phyloP scores from a whole-genome alignment of 345 rosid species.

The Melastoma malabathricum region DNA sequence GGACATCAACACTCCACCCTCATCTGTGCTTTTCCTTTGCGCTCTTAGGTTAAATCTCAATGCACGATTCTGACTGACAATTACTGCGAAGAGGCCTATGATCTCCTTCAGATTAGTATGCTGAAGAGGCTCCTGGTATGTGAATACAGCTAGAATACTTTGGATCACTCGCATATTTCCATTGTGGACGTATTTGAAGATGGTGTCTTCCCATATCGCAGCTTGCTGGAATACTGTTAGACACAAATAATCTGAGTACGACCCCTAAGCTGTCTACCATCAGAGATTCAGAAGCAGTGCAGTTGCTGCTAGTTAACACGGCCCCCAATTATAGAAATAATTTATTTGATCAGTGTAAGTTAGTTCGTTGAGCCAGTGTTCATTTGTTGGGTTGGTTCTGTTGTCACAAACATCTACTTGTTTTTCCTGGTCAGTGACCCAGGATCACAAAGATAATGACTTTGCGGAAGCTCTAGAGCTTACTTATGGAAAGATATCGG shows the following conservation, averaged over 20 bases:
- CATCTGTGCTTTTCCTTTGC: background rate
- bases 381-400: background rate
- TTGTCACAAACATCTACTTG: background rate
- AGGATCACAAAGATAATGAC: background rate
- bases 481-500: too few species aligned
- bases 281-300: constrained; percentile 60
- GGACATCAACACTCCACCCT: background rate
- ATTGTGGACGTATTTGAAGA: constrained; percentile 1
- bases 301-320: constrained; percentile 37
- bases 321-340: constrained; percentile 28
- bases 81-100: constrained; percentile 60
- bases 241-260: constrained; percentile 36
- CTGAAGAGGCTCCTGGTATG: constrained; percentile 44
- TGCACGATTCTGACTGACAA: constrained; percentile 57
- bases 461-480: too few species aligned
- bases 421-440: constrained; percentile 17
- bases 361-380: background rate
- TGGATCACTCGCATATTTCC: background rate
- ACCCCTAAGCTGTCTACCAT: constrained; percentile 17
- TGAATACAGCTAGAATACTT: background rate
- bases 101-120: constrained; percentile 33
- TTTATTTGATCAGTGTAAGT: constrained; percentile 36
- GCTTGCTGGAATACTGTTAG: constrained; percentile 56
- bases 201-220: constrained; percentile 10
- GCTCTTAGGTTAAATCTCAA: constrained; percentile 29